Conservation (phyloP, 1,139 yeast species). For the Taphrina confusa region DNA sequence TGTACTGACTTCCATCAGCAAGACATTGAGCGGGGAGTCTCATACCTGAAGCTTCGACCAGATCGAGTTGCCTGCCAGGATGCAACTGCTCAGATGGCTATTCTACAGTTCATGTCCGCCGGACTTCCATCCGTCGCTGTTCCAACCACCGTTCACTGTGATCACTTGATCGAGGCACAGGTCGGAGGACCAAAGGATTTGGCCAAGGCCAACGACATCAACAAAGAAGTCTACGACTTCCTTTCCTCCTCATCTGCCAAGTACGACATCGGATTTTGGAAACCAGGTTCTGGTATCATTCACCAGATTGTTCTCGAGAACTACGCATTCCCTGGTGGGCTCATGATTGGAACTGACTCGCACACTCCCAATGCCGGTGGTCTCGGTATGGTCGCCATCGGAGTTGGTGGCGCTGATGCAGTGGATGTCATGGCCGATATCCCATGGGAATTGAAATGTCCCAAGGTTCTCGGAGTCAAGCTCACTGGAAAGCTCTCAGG, state of each 20-base stretch:
- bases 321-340: slow-evolving; percentile 97
- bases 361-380: slow-evolving; percentile 99
- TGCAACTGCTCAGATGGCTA: slow-evolving; percentile 99
- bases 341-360: slow-evolving; percentile 96
- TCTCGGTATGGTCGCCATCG: slow-evolving; percentile 96
- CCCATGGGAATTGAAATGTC: slow-evolving; percentile 99
- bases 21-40: slow-evolving; percentile 93
- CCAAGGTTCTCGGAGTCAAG: slow-evolving; percentile 95
- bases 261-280: slow-evolving; percentile 99
- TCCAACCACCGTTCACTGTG: slow-evolving; percentile 98
- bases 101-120: slow-evolving; percentile 96
- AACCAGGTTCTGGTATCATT: slow-evolving; percentile 98
- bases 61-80: slow-evolving; percentile 99
- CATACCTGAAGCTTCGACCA: slow-evolving; percentile 95
- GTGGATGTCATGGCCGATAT: slow-evolving; percentile 95
- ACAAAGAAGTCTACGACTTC: slow-evolving; percentile 97
- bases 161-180: slow-evolving; percentile 98
- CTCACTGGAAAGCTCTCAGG: slow-evolving; percentile 93
- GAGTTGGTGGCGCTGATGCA: slow-evolving; percentile 99
- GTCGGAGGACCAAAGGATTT: slow-evolving; percentile 90
- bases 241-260: slow-evolving; percentile 91
- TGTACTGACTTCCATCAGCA: slow-evolving; percentile 50
- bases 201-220: slow-evolving; percentile 85
- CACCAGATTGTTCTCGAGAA: slow-evolving; percentile 97
- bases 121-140: slow-evolving; percentile 92